phyloP scores from a whole-genome alignment of 2,329 filamentous ascomycete genomes.

The Ophiostoma quercus region DNA sequence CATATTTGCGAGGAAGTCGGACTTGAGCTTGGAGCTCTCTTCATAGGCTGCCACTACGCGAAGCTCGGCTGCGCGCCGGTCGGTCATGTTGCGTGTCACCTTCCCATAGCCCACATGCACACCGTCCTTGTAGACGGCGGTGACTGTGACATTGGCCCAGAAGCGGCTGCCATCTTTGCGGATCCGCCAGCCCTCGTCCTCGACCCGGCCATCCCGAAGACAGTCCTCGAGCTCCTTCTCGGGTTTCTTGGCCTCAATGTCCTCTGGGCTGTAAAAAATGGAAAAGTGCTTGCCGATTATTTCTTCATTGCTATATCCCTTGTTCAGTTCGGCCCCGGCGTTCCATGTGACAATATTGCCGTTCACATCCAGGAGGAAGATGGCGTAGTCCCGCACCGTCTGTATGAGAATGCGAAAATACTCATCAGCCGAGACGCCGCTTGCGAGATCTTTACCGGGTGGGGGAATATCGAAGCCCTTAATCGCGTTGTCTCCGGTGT shows the following conservation, averaged over 20 bases:
- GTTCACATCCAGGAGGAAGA: constrained; percentile 54
- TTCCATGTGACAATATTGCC: constrained; percentile 57
- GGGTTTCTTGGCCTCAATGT: constrained; percentile 46
- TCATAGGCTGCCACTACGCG: constrained; percentile 54
- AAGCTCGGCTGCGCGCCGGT: constrained; percentile 50
- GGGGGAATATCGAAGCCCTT: not conserved
- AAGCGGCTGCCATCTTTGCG: constrained; percentile 54
- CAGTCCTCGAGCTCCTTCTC: constrained; percentile 48
- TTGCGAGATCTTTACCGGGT: not conserved
- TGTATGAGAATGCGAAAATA: constrained; percentile 58
- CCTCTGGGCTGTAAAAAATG: constrained; percentile 50
- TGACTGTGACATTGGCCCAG: constrained; percentile 58
- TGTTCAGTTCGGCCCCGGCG: constrained; percentile 49
- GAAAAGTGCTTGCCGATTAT: constrained; percentile 56
- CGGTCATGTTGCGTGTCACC: constrained; percentile 53
- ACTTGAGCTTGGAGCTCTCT: constrained; percentile 58
- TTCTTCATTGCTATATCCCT: constrained; percentile 50
- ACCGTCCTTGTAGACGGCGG: constrained; percentile 48
- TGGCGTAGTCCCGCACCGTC: constrained; percentile 57
- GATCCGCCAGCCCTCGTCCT: constrained; percentile 57
- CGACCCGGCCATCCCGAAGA: constrained; percentile 49
- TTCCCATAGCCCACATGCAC: constrained; percentile 54
- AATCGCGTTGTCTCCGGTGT: not conserved
- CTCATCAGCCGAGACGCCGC: constrained; percentile 33
- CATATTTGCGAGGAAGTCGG: constrained; percentile 59